Conservation (phyloP, 2,329 filamentous ascomycete species). For the Colletotrichum liriopes region DNA sequence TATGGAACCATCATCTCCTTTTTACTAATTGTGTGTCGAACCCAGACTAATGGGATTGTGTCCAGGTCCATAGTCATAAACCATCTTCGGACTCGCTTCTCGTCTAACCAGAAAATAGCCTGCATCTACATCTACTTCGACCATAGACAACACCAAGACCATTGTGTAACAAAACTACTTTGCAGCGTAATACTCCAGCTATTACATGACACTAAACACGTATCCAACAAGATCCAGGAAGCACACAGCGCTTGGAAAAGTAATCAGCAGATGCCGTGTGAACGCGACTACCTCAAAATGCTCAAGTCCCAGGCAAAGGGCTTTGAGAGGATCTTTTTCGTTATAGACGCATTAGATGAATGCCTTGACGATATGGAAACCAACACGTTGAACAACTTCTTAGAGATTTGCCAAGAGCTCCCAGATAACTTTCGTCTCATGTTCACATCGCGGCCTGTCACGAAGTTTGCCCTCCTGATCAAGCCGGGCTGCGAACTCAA, state of each 20-base stretch:
- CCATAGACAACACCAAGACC: slow-evolving; percentile 9
- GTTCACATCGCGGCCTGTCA: slow-evolving; percentile 14
- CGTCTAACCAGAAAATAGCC: neutral
- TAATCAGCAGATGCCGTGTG: neutral
- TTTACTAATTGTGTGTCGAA: neutral
- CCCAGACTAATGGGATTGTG: neutral
- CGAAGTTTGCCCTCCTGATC: neutral
- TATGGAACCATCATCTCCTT: neutral
- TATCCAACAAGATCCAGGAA: neutral
- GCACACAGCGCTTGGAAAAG: slow-evolving; percentile 12
- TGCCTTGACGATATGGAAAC: slow-evolving; percentile 12
- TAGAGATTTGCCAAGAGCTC: slow-evolving; percentile 5
- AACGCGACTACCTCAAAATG: slow-evolving; percentile 18
- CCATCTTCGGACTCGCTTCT: slow-evolving; percentile 1
- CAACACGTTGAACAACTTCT: slow-evolving; percentile 5
- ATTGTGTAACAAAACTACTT: neutral
- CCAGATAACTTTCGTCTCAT: slow-evolving; percentile 10
- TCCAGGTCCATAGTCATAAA: slow-evolving; percentile 12
- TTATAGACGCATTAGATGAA: slow-evolving; percentile 28
- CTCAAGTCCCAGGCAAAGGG: slow-evolving; percentile 3
- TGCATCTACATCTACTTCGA: slow-evolving; percentile 21
- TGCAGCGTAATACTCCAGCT: neutral
- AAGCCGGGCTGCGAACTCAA: neutral
- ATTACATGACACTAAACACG: neutral
- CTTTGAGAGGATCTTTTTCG: neutral